A percentile compares a stretch with the other conserved stretches of the same genome.
Evolutionary conservation across 208 protist species (phyloP).

Genomic region (Kentomonas sorsogonicus): DNA sequence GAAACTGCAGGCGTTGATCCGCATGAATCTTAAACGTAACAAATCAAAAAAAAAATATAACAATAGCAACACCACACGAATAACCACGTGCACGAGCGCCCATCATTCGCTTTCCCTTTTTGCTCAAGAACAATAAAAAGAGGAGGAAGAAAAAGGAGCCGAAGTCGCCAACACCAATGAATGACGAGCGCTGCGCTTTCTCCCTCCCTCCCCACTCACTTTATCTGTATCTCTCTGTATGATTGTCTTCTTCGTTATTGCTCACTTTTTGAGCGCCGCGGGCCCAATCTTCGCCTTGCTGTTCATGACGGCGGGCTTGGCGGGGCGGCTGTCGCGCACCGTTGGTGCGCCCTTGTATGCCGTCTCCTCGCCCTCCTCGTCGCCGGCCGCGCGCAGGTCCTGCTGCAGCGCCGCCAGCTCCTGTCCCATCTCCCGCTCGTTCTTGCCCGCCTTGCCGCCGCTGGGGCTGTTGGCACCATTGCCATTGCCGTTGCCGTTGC

Average conservation of each 20-base stretch:
- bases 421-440: constrained; percentile 49
- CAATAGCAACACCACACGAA: no score
- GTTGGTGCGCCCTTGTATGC: constrained; percentile 44
- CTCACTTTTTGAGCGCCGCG: constrained; percentile 30
- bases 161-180: no score
- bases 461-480: constrained; percentile 11
- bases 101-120: no score
- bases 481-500: constrained; percentile 11
- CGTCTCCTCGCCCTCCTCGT: constrained; percentile 70
- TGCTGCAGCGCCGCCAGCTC: constrained; percentile 58
- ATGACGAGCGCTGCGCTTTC: no score
- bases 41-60: background rate
- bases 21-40: no score
- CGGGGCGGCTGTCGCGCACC: constrained; percentile 22
- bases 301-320: constrained; percentile 71
- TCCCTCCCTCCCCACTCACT: no score
- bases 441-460: constrained; percentile 44
- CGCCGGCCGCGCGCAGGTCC: constrained; percentile 41
- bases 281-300: constrained; percentile 61
- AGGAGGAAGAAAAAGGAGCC: no score
- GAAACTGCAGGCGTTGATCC: no score
- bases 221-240: constrained; percentile 15
- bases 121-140: no score
- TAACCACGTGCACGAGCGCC: no score
- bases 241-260: background rate